Evolutionary conservation across 257 asterid genomes (phyloP), one percentile per base, ranked within the genome.

Genomic region (Voacanga thouarsii): DNA sequence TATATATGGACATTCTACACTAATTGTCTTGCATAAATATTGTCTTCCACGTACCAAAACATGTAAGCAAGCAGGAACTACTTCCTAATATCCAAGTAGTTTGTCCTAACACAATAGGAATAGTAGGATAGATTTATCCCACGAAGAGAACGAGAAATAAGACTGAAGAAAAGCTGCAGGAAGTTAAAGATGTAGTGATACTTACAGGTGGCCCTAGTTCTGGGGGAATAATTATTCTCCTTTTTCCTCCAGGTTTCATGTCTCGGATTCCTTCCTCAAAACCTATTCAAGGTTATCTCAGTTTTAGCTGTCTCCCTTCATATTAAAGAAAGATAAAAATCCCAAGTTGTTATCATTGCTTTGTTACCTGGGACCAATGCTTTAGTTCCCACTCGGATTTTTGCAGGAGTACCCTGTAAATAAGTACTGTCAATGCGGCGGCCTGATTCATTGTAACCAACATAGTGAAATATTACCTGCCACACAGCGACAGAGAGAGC

Each of bases 201-300:
- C 97, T 88, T 83, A 96, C 99, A 0, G 98, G 99, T 63, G 99
- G 99, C 66, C 99, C 98, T 63, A 96, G 89, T 82, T 96, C 99
- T 12, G 99, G 99, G 66, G 99, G 99, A 87, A 93, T 80, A 45
- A 96, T 91, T 51, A 93, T 88, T 84, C 99, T 90, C 75, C 98
- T 87, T 80, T 81, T 93, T 55, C 99, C 98, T 41, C 98, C 98
- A 3, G 97, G 99, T 83, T 84, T 93, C 99, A 96, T 96, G 87
- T 96, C 99, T 70, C 84, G 82, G 82, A 96, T 87, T 83, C 99
- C 99, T 90, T 96, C 96, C 87, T 96, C 98, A 63, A 96, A 96
- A 71, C 99, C 99, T 96, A 84, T 55, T 65, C 65, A 70, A 63
- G 53, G n/a, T 56, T 49, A 47, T 67, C 84, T 23, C 55, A 28